Conservation (phyloP, 2,329 filamentous ascomycete species). For the Lachnellula subtilissima region DNA sequence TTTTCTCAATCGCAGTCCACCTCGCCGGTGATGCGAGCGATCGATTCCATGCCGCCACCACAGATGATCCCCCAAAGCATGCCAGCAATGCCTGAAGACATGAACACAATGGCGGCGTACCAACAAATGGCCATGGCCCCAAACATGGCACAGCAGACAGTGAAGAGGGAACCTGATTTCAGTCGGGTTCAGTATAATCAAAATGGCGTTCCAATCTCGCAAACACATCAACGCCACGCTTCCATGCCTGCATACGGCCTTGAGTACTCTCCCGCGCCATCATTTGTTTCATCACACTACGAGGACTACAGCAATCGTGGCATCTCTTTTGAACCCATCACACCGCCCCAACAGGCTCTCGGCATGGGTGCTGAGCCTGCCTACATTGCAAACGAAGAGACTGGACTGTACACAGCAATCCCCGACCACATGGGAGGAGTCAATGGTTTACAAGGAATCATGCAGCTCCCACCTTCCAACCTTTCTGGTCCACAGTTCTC, state of each 20-base stretch:
- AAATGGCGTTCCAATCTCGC: conserved; percentile 78
- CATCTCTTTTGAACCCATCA: conserved; percentile 94
- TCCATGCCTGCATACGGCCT: conserved; percentile 96
- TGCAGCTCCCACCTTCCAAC: conserved; percentile 84
- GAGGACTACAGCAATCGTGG: conserved; percentile 97
- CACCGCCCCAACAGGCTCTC: conserved; percentile 85
- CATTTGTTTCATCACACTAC: conserved; percentile 97
- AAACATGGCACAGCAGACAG: conserved; percentile 63
- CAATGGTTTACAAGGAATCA: conserved; percentile 77
- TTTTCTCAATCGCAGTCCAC: conserved; percentile 69
- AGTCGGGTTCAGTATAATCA: conserved; percentile 82
- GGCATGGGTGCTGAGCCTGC: conserved; percentile 81
- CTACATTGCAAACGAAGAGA: conserved; percentile 98
- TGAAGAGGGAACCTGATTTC: conserved; percentile 88
- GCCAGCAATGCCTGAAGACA: conserved; percentile 53
- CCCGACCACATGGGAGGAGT: conserved; percentile 75
- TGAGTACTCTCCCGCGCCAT: conserved; percentile 96
- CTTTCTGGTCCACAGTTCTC: conserved; percentile 75
- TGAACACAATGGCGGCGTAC: conserved; percentile 61
- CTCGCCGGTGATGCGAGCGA: conserved; percentile 83
- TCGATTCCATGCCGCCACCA: conserved; percentile 91
- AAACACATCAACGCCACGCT: conserved; percentile 84
- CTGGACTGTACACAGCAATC: conserved; percentile 90
- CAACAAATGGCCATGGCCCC: conserved; percentile 66
- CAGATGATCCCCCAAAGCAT: conserved; percentile 66